Conservation (phyloP, 1,284 basidiomycete species). For the Amylostereum areolatum region DNA sequence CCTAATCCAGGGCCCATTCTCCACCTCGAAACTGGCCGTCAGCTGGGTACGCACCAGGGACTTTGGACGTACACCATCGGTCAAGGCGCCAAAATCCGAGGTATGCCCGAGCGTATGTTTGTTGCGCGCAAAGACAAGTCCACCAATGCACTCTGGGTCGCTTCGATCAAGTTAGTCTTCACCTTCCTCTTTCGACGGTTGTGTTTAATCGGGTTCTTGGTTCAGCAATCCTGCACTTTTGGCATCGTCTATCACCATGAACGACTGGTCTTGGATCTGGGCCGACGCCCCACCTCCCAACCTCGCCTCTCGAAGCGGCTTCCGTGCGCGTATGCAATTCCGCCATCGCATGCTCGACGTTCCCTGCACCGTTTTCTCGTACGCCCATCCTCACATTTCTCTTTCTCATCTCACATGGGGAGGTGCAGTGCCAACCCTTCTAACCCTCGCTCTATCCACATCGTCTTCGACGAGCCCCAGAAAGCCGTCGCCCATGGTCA, state of each 20-base stretch:
- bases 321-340: conserved; percentile 56
- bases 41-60: conserved; percentile 66
- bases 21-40: conserved; percentile 45
- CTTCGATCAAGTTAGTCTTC: conserved; percentile 60
- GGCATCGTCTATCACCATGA: conserved; percentile 37
- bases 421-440: neutral
- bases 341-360: conserved; percentile 65
- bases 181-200: neutral
- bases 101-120: conserved; percentile 62
- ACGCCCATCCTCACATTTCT: neutral
- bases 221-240: conserved; percentile 57
- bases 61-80: conserved; percentile 91
- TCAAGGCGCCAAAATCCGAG: conserved; percentile 63
- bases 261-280: conserved; percentile 76
- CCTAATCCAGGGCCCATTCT: conserved; percentile 67
- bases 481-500: conserved; percentile 79
- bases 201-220: conserved; percentile 1
- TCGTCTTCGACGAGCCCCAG: conserved; percentile 54
- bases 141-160: conserved; percentile 67
- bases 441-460: conserved; percentile 20
- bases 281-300: conserved; percentile 45
- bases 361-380: conserved; percentile 35
- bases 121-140: conserved; percentile 68
- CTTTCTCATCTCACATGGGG: neutral
- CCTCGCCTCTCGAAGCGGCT: conserved; percentile 36